Percentiles rank a stretch among this genome's conserved stretches.
phyloP scores from a whole-genome alignment of 1,284 basidiomycete species.

The Sanghuangporus sanghuang region DNA sequence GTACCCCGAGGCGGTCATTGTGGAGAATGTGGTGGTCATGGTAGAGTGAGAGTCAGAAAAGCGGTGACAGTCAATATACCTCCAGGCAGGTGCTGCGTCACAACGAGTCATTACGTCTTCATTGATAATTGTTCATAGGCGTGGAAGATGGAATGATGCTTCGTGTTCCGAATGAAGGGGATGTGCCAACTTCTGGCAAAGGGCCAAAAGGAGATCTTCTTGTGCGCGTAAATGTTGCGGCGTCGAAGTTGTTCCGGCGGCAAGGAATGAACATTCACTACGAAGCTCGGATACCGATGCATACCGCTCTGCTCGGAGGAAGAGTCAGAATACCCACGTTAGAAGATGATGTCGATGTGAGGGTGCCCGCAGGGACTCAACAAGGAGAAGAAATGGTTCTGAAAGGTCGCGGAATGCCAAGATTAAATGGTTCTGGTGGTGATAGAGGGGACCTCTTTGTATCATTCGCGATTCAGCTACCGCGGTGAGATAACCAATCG shows the following conservation, averaged over 20 bases:
- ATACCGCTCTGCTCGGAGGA: constrained; percentile 89
- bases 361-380: constrained; percentile 91
- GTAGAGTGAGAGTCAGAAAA: constrained; percentile 81
- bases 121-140: constrained; percentile 40
- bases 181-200: constrained; percentile 77
- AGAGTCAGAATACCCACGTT: constrained; percentile 91
- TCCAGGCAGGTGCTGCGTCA: constrained; percentile 50
- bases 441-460: constrained; percentile 89
- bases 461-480: constrained; percentile 84
- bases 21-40: constrained; percentile 79
- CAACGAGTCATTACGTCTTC: constrained; percentile 17
- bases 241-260: constrained; percentile 83
- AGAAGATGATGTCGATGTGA: constrained; percentile 94
- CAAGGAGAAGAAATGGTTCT: constrained; percentile 96
- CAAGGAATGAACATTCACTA: constrained; percentile 94
- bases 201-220: constrained; percentile 83
- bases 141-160: constrained; percentile 97
- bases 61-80: constrained; percentile 84
- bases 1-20: constrained; percentile 82
- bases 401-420: constrained; percentile 82
- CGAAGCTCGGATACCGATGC: constrained; percentile 87
- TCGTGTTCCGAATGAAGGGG: constrained; percentile 79
- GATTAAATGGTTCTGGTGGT: constrained; percentile 54
- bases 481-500: constrained; percentile 57
- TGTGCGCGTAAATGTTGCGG: constrained; percentile 81